These are phyloP conservation scores for Hypoxylon sp. DNA, from an alignment of 2,329 filamentous ascomycete species.

Conservation along the genomic window DNA sequence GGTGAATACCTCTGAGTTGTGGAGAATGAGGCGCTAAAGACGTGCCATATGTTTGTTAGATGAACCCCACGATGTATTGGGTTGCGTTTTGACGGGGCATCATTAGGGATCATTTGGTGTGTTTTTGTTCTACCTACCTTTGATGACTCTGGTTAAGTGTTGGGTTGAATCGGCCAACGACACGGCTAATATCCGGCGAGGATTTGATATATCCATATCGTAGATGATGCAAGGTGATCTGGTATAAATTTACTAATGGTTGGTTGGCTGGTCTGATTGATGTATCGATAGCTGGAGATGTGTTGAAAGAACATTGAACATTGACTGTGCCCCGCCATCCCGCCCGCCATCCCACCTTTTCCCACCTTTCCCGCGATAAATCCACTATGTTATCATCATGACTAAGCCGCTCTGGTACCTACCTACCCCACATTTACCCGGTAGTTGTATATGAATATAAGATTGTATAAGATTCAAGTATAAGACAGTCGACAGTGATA, in stretches of 20 bases:
- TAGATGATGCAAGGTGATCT: slow-evolving; percentile 17
- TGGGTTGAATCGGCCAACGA: slow-evolving; percentile 63
- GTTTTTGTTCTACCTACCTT: slow-evolving; percentile 59
- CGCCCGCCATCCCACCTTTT: background rate
- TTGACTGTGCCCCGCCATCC: slow-evolving; percentile 33
- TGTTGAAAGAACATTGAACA: background rate
- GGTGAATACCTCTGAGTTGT: background rate
- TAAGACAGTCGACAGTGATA: background rate
- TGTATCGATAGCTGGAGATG: slow-evolving; percentile 28
- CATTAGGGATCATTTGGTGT: background rate
- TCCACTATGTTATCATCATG: slow-evolving; percentile 38
- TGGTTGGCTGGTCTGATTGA: slow-evolving; percentile 23
- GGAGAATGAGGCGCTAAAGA: background rate
- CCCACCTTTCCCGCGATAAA: slow-evolving; percentile 8
- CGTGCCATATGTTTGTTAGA: slow-evolving; percentile 2
- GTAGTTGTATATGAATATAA: slow-evolving; percentile 3
- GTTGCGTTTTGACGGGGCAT: slow-evolving; percentile 5
- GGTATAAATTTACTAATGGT: slow-evolving; percentile 23
- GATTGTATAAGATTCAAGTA: background rate
- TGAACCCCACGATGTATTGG: background rate
- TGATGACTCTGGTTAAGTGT: slow-evolving; percentile 66
- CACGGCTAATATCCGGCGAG: slow-evolving; percentile 71
- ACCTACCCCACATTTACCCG: slow-evolving; percentile 24
- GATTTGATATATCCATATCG: slow-evolving; percentile 63
- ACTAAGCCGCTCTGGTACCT: slow-evolving; percentile 29